Base-by-base conservation (phyloP, 106 monocot species). In the Narthecium ossifragum region DNA sequence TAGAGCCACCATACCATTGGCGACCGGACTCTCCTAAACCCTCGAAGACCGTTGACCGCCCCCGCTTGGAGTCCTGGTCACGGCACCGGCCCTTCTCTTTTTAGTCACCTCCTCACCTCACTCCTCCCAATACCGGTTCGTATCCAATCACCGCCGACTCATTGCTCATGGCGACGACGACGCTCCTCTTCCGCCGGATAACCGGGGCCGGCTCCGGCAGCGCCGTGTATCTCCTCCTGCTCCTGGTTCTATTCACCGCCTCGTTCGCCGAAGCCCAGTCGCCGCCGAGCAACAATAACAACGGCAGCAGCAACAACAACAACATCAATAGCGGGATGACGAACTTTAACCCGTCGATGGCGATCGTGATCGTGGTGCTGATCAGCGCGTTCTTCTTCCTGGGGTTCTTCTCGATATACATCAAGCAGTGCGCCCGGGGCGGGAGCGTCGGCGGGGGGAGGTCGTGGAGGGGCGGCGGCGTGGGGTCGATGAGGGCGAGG, bases 391-490 rank as follows among this genome's bases (percentile, higher is more conserved):
- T 94, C 80, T 85, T 89, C 72, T 78, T 94, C 80, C 69, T 81
- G 23, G 76, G 75, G 14, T 86, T 90, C 69, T 81, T 96, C 73
- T 96, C 80, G 59, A 69, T 96, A 60, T 96, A 84, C 83, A 18
- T 90, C 57, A 83, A 80, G 57, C 74, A 80, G 61, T 77, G 84
- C 75, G 48, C 57, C 48, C 59, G 73, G 26, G 48, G 41, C 29
- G 39, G 63, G 61, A 22, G 28, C 26, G 52, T 10, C 58, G 45
- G 9, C 30, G 45, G 11, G 12, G 27, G 1, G n/a, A 2, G 47
- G 11, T 29, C 30, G 0, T 9, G 31, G 38, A 9, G 9, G 14
- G 21, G 22, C 14, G 21, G 26, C 62, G 49, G 61, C 30, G 39
- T 25, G 17, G 56, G 2, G 18, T 43, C 37, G 9, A 29, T 14